These are phyloP conservation scores for Teunomyces aglyptinius DNA, from an alignment of 805 yeast species.

Conservation along the genomic window DNA sequence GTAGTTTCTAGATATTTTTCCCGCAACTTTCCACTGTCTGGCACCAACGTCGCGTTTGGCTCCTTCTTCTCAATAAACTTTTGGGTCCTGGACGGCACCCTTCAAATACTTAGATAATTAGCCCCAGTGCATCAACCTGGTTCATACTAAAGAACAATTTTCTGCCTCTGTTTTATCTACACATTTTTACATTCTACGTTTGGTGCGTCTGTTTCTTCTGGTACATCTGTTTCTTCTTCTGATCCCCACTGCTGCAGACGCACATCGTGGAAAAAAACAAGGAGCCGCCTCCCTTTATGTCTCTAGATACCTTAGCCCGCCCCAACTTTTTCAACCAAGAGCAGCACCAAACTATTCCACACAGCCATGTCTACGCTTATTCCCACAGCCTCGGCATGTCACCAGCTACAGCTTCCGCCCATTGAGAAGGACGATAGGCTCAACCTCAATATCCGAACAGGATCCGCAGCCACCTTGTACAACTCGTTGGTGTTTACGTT, in stretches of 20 bases:
- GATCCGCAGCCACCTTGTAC: slow-evolving; percentile 57
- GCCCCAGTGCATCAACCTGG: no score
- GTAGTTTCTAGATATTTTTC: no score
- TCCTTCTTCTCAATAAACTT: no score
- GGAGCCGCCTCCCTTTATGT: neutral
- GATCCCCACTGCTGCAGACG: neutral
- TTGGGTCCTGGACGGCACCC: no score
- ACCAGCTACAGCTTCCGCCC: slow-evolving; percentile 54
- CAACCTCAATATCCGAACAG: slow-evolving; percentile 62
- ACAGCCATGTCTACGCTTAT: slow-evolving; percentile 56
- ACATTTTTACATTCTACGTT: no score
- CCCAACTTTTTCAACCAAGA: neutral
- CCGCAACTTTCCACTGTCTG: no score
- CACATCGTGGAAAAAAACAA: neutral
- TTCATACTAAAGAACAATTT: no score
- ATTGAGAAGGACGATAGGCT: slow-evolving; percentile 51
- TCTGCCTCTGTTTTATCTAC: no score
- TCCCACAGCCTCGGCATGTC: slow-evolving; percentile 63
- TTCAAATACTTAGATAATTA: no score
- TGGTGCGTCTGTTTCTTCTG: no score
- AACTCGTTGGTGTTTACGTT: slow-evolving; percentile 60
- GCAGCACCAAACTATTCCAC: no score
- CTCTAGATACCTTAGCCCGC: neutral
- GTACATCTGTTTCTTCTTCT: neutral
- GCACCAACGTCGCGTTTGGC: no score